A percentile compares a stretch with the other conserved stretches of the same genome.
These are phyloP conservation scores for Capsicum baccatum DNA, from an alignment of 257 asterid genomes.

Conservation along the genomic window DNA sequence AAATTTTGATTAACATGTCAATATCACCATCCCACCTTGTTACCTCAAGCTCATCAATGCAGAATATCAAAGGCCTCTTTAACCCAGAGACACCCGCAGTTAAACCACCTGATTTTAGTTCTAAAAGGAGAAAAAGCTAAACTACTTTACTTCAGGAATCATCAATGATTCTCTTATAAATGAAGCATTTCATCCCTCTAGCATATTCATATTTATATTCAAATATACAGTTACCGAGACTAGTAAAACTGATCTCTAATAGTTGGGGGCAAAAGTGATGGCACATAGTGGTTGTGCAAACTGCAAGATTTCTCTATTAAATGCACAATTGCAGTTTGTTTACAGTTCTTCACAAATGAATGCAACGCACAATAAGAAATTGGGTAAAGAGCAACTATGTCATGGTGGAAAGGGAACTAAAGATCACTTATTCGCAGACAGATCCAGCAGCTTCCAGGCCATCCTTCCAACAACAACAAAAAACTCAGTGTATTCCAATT, in stretches of 20 bases:
- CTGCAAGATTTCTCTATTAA: not conserved
- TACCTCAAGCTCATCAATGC: constrained; percentile 17
- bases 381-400: constrained; percentile 4
- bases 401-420: not conserved
- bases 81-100: not conserved
- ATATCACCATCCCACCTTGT: not conserved
- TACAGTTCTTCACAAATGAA: not conserved
- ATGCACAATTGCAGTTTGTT: not conserved
- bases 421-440: not conserved
- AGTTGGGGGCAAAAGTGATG: not conserved
- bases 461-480: not conserved
- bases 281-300: not conserved
- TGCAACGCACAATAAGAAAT: not conserved
- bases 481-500: too few relatives aligned
- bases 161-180: not conserved
- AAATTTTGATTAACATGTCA: not conserved
- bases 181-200: not conserved
- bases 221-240: not conserved
- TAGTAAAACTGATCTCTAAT: not conserved
- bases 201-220: not conserved
- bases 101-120: not conserved
- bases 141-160: constrained; percentile 18
- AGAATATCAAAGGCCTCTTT: not conserved
- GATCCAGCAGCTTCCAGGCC: not conserved
- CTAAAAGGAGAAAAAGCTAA: not conserved